Base-by-base conservation (phyloP, 768 basidiomycete species). In the Pisolithus microcarpus region DNA sequence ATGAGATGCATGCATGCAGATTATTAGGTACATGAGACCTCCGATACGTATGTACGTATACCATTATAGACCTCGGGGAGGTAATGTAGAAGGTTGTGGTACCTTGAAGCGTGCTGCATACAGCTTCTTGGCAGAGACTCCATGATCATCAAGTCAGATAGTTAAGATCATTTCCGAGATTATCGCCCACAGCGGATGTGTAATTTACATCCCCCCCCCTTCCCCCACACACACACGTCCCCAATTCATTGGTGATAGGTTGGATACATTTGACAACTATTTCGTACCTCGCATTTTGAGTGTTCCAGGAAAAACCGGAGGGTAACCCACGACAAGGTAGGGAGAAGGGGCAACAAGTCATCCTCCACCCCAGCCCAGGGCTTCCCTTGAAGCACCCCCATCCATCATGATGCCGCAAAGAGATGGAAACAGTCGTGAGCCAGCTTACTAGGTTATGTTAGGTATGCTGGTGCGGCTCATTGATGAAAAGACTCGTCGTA, bases 401-500 rank as follows among this genome's bases (percentile, higher is more conserved):
- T 23, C 13, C 43, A 50, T 53, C 43, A 50, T 53, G 46, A 65
- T 65, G 64, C 58, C 56, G 43, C 56, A 57, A n/a, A 60, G 21
- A 50, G 57, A 61, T 10, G 51, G 52, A 7, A 59, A 64, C 47
- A 65, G 64, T 16, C 64, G 64, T 65, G 46, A 66, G 64, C 46
- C 1, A 26, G 47, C 48, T 40, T 38, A 26, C 21, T 43, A 37
- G n/a, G 10, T 4, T 30, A 31, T 23, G 43, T 16, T 38, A 40
- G 26, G 16, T 23, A 36, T 47, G 15, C 19, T 42, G 43, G 54
- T 62, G 30, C 30, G 56, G 15, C 45, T 10, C 47, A 47, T 59
- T 57, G 46, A 64, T 57, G 56, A 38, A 36, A 58, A 68, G 65
- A 66, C 46, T 66, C 65, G 26, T 68, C 66, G 30, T 64, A 66